These are phyloP conservation scores for Sarcocystis neurona DNA, from an alignment of 169 alveolate genomes.

Conservation along the genomic window DNA sequence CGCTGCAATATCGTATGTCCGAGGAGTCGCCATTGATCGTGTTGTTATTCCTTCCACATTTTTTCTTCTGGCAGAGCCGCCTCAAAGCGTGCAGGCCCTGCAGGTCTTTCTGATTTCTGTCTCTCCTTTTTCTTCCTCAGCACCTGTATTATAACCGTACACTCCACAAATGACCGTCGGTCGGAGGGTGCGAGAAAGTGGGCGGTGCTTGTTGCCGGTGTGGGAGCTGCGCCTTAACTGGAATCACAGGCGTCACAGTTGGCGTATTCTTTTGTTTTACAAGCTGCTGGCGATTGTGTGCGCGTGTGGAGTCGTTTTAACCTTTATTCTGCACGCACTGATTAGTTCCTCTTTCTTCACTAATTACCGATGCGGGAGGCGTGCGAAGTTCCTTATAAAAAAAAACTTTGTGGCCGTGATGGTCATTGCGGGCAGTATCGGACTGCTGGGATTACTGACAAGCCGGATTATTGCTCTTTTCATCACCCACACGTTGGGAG, in stretches of 20 bases:
- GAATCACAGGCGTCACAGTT: conserved; percentile 31
- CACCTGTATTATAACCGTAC: no score
- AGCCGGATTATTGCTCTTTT: conserved; percentile 38
- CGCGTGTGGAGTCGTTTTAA: background rate
- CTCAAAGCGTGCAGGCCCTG: no score
- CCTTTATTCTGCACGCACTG: conserved; percentile 37
- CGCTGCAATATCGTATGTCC: no score
- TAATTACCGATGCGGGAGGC: conserved; percentile 51
- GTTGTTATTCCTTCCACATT: no score
- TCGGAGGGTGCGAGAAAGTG: no score
- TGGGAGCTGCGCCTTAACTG: conserved; percentile 27
- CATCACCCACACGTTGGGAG: conserved; percentile 26
- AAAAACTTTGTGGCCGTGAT: conserved; percentile 27
- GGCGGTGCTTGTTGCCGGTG: no score
- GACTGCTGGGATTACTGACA: conserved; percentile 16
- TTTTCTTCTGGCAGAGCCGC: no score
- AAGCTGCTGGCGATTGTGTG: background rate
- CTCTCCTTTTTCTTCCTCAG: no score
- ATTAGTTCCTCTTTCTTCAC: conserved; percentile 24
- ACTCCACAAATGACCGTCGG: no score
- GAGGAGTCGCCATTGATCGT: no score
- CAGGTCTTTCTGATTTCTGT: no score
- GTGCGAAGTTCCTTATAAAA: conserved; percentile 17
- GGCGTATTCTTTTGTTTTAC: conserved; percentile 42
- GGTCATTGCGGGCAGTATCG: conserved; percentile 13